Percentiles rank a stretch among this genome's conserved stretches.
Conservation (phyloP, 2,329 filamentous ascomycete species). For the Annulohypoxylon truncatum region DNA sequence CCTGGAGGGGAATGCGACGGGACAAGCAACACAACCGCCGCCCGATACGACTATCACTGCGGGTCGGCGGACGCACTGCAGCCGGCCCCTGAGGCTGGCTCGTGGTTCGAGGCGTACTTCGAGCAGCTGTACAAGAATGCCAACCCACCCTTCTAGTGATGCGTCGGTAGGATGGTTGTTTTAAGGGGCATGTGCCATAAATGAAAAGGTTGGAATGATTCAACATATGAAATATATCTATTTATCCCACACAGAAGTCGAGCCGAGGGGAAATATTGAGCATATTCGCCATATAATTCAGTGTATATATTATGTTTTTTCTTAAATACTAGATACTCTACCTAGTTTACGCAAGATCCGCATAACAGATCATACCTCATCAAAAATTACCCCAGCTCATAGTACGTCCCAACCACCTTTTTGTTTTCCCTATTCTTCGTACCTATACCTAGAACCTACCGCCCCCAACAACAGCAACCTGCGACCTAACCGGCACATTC, state of each 20-base stretch:
- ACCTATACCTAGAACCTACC: constrained; percentile 5
- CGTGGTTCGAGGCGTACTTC: constrained; percentile 74
- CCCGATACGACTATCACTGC: constrained; percentile 65
- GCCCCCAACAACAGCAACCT: constrained; percentile 43
- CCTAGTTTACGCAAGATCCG: not conserved
- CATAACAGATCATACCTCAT: not conserved
- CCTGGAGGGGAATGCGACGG: constrained; percentile 64
- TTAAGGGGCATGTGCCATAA: not conserved
- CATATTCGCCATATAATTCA: not conserved
- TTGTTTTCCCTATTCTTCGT: not conserved
- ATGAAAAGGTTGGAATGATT: not conserved
- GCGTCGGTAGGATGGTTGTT: not conserved
- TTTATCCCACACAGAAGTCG: not conserved
- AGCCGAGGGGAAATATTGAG: not conserved
- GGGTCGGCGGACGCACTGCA: constrained; percentile 64
- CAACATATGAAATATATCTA: not conserved
- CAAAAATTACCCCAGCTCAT: not conserved
- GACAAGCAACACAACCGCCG: constrained; percentile 55
- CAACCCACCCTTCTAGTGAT: constrained; percentile 60
- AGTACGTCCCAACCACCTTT: not conserved
- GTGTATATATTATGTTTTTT: not conserved
- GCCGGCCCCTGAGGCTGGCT: constrained; percentile 76
- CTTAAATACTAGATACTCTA: not conserved
- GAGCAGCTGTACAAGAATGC: constrained; percentile 67
- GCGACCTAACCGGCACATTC: constrained; percentile 46